Evolutionary conservation across 106 monocot species (phyloP), one percentile per base, ranked within the genome.

Genomic region (Apostasia ramifera): DNA sequence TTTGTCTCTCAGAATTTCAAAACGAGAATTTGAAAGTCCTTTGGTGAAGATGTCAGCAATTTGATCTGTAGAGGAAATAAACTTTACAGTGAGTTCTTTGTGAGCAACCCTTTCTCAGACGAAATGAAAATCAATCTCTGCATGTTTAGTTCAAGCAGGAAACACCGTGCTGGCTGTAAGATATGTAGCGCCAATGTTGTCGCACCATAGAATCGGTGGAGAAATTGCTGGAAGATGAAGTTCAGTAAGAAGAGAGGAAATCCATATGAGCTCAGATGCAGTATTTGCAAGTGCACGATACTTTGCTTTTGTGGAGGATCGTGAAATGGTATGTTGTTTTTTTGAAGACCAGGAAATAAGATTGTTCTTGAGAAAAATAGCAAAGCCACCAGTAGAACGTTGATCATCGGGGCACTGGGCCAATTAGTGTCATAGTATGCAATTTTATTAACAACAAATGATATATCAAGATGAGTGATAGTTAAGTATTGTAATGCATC

Each of bases 61-160:
- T 61, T 72, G 72, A 46, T 72, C 41, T 5, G 1, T 6, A 6
- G 72, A 48, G 6, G 61, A 61, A 48, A 72, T 12, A 38, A 46
- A 61, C 39, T 26, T 26, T 8, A 61, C 37, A 1, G 3, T 10
- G 8, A 72, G 46, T 8, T 4, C 6, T 2, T 48, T 44, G 3
- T 0, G 26, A 4, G 61, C 47, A 14, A 72, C 72, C 2, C 39
- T 3, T 59, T 72, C 62, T 6, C 72, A 7, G 47, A 74, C 42
- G 12, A 66, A 74, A 1, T 74, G 74, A 26, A n/a, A 66, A 12
- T 74, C 66, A 5, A 74, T 64, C 4, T 65, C 74, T 1, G 66
- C 44, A 9, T 66, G 66, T 6, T 74, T 66, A 8, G 66, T 40
- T 45, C 61, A 1, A 38, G 67, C 66, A 74, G 66, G 67, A 46